Conservation (phyloP, 192 early-diverging fungal genomes). For the Entomortierella chlamydospora region DNA sequence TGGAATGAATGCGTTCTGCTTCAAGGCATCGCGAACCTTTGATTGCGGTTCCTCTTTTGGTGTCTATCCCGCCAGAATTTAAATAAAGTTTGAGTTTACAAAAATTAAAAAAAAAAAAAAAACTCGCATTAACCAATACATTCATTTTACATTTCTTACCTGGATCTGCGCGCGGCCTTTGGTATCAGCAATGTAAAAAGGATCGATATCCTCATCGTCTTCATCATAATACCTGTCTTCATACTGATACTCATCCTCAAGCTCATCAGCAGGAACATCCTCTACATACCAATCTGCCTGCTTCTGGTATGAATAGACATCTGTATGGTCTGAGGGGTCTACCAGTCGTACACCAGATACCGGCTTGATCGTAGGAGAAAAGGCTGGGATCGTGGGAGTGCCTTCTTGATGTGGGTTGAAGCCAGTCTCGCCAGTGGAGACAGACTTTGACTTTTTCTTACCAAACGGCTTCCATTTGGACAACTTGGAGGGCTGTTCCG, state of each 20-base stretch:
- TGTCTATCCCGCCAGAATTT: no score
- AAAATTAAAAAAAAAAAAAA: no score
- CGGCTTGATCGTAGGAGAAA: not conserved
- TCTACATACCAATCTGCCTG: constrained; percentile 31
- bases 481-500: constrained; percentile 21
- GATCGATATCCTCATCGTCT: constrained; percentile 50
- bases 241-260: constrained; percentile 16
- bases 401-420: constrained; percentile 2
- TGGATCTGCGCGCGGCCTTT: constrained; percentile 36
- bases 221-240: constrained; percentile 26
- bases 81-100: no score
- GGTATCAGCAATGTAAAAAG: constrained; percentile 47
- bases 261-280: not conserved
- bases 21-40: constrained; percentile 1
- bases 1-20: not conserved
- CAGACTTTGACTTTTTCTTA: constrained; percentile 51
- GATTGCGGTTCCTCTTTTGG: not conserved
- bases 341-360: not conserved
- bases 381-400: not conserved
- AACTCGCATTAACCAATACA: no score
- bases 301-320: constrained; percentile 1
- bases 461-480: constrained; percentile 48
- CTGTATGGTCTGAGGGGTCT: constrained; percentile 1
- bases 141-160: constrained; percentile 33
- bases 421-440: constrained; percentile 18